phyloP scores from a whole-genome alignment of 345 rosid genomes.

The Linum tenue region DNA sequence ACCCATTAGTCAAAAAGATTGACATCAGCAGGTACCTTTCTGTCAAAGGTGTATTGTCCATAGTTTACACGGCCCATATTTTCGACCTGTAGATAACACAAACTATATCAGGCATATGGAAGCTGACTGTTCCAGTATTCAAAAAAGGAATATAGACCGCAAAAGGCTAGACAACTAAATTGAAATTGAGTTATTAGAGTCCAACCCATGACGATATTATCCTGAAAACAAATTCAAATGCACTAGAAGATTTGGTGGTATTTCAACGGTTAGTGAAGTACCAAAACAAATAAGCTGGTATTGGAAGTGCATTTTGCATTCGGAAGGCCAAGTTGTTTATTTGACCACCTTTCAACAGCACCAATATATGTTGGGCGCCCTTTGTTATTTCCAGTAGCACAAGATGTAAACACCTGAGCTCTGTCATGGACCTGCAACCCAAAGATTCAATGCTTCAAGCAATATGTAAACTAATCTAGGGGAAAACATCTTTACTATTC shows the following conservation, averaged over 20 bases:
- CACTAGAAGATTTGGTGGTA: too few relatives aligned
- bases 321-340: constrained; percentile 50
- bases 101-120: not conserved
- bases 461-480: not conserved
- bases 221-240: too few relatives aligned
- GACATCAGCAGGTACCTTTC: constrained; percentile 42
- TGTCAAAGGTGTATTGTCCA: constrained; percentile 67
- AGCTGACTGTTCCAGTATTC: not conserved
- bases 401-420: constrained; percentile 70
- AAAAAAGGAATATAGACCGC: not conserved
- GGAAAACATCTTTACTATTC: not conserved
- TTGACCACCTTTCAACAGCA: constrained; percentile 67
- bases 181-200: not conserved
- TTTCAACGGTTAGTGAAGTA: constrained; percentile 15
- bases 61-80: constrained; percentile 90
- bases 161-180: not conserved
- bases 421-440: constrained; percentile 76
- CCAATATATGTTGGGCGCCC: constrained; percentile 44
- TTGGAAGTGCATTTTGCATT: constrained; percentile 40
- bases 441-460: not conserved
- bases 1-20: not conserved
- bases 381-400: constrained; percentile 31
- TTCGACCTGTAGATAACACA: constrained; percentile 53
- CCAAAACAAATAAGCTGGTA: constrained; percentile 61
- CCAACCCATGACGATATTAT: too few relatives aligned